Evolutionary conservation across 1,284 basidiomycete genomes (phyloP).

Genomic region (Amylostereum chailletii): DNA sequence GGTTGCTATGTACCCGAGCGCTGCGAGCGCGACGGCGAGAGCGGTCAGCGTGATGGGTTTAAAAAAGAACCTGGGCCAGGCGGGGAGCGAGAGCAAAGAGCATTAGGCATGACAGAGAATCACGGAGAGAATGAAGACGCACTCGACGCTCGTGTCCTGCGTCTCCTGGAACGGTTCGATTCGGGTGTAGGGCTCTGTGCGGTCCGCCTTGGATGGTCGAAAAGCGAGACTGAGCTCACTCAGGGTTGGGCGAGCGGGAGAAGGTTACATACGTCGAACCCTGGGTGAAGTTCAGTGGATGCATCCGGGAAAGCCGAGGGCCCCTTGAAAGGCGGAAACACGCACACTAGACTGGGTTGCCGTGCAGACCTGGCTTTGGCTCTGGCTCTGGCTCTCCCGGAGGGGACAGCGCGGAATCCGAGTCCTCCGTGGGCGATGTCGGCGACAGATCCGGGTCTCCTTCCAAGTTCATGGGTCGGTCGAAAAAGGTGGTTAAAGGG

Average conservation of each 20-base stretch:
- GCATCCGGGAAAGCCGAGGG: no score
- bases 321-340: slow-evolving; percentile 5
- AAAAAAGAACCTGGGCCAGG: slow-evolving; percentile 61
- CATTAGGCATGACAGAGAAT: slow-evolving; percentile 4
- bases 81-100: slow-evolving; percentile 3
- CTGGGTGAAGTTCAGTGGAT: slow-evolving; percentile 15
- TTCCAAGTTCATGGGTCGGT: slow-evolving; percentile 1
- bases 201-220: slow-evolving; percentile 49
- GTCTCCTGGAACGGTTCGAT: slow-evolving; percentile 76
- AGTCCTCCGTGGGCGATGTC: slow-evolving; percentile 24
- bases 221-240: slow-evolving; percentile 5
- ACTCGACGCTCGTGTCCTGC: slow-evolving; percentile 76
- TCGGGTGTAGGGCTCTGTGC: slow-evolving; percentile 71
- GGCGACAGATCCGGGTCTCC: slow-evolving; percentile 16
- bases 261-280: slow-evolving; percentile 38
- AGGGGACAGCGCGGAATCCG: slow-evolving; percentile 16
- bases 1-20: slow-evolving; percentile 71
- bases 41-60: slow-evolving; percentile 71
- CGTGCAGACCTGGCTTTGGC: slow-evolving; percentile 28
- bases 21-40: slow-evolving; percentile 51
- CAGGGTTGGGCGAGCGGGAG: neutral
- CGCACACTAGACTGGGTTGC: slow-evolving; percentile 32
- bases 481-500: no score
- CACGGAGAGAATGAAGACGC: slow-evolving; percentile 20
- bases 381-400: slow-evolving; percentile 19